Evolutionary conservation across 495 filamentous ascomycete species (phyloP).

Genomic region (Aspergillus ostianus): DNA sequence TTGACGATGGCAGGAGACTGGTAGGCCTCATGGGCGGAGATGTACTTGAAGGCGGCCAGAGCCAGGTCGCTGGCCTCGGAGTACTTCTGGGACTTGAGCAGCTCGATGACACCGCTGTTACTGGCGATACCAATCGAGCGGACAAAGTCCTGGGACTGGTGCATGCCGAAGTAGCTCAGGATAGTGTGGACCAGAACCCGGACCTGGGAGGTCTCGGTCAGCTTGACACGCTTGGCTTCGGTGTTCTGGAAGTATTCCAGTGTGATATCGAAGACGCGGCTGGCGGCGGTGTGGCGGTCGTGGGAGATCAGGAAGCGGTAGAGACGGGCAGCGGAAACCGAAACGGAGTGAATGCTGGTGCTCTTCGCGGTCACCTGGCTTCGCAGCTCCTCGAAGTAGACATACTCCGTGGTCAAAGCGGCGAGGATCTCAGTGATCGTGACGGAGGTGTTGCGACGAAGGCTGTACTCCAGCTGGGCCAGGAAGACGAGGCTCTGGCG

Average conservation of each 20-base stretch:
- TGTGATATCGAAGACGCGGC: slow-evolving; percentile 27
- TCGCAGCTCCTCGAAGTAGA: slow-evolving; percentile 43
- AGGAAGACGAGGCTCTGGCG: slow-evolving; percentile 41
- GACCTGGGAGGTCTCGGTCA: slow-evolving; percentile 25
- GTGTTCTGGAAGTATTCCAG: slow-evolving; percentile 30
- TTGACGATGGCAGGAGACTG: slow-evolving; percentile 17
- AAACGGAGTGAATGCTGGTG: slow-evolving; percentile 28
- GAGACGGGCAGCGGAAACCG: slow-evolving; percentile 32
- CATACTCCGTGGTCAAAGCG: slow-evolving; percentile 36
- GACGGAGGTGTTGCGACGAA: slow-evolving; percentile 22
- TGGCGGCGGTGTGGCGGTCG: slow-evolving; percentile 26
- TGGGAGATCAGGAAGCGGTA: slow-evolving; percentile 33
- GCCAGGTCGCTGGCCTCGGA: slow-evolving; percentile 33
- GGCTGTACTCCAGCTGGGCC: slow-evolving; percentile 38
- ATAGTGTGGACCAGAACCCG: slow-evolving; percentile 31
- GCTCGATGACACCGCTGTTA: slow-evolving; percentile 28
- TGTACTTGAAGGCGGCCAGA: slow-evolving; percentile 29
- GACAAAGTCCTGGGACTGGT: slow-evolving; percentile 33
- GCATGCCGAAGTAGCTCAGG: slow-evolving; percentile 33
- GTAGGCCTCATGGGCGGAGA: slow-evolving; percentile 22
- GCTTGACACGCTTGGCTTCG: slow-evolving; percentile 34
- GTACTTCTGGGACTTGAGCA: slow-evolving; percentile 29
- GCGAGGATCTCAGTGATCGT: slow-evolving; percentile 38
- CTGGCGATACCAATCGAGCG: slow-evolving; percentile 39
- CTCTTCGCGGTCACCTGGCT: slow-evolving; percentile 27